phyloP scores from a whole-genome alignment of 202 grass and related monocot genomes.

The Panicum virgatum region DNA sequence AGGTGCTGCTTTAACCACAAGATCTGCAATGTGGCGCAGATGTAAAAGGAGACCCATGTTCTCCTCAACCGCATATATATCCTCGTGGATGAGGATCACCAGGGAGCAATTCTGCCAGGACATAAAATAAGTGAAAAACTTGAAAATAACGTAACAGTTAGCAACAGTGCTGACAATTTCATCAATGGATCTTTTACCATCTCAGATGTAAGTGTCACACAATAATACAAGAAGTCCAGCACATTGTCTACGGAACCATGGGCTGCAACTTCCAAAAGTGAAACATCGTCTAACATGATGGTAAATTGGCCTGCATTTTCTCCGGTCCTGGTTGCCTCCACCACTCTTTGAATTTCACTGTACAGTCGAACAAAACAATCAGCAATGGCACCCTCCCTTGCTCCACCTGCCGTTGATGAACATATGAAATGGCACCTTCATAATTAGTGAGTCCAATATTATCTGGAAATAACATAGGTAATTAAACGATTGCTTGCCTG shows the following conservation, averaged over 20 bases:
- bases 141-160: conserved; percentile 7
- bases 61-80: conserved; percentile 76
- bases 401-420: conserved; percentile 48
- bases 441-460: conserved; percentile 1
- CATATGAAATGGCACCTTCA: conserved; percentile 3
- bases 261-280: conserved; percentile 79
- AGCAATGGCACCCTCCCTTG: conserved; percentile 36
- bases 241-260: conserved; percentile 57
- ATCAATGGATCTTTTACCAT: conserved; percentile 46
- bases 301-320: conserved; percentile 36
- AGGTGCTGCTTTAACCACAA: conserved; percentile 68
- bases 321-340: conserved; percentile 24
- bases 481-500: conserved; percentile 45
- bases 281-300: conserved; percentile 62
- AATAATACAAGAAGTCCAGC: conserved; percentile 85
- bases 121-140: conserved; percentile 5
- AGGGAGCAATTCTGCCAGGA: conserved; percentile 65
- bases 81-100: conserved; percentile 79
- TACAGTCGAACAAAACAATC: conserved; percentile 61
- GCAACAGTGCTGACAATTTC: not conserved
- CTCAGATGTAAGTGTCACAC: conserved; percentile 63
- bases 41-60: conserved; percentile 49
- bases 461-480: conserved; percentile 22
- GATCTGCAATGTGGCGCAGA: conserved; percentile 68
- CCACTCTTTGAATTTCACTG: conserved; percentile 50